Evolutionary conservation across 2,329 filamentous ascomycete genomes (phyloP).

Genomic region (Blumeriella jaapii): DNA sequence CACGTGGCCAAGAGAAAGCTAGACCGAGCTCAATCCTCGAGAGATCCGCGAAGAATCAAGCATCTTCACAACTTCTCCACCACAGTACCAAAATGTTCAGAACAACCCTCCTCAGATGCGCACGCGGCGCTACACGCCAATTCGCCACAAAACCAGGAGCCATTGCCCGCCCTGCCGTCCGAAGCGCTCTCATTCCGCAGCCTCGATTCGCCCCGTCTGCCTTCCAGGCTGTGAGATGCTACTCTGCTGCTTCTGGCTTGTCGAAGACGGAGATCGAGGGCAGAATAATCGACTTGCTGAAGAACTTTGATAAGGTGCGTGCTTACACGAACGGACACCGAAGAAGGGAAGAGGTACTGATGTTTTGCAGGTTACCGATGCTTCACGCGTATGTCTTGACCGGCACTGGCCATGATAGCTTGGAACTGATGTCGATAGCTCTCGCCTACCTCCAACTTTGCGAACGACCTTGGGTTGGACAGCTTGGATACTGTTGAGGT

Average conservation of each 20-base stretch:
- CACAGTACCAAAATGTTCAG: constrained; percentile 65
- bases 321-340: constrained; percentile 1
- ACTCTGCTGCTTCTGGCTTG: constrained; percentile 72
- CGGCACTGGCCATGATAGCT: background rate
- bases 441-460: constrained; percentile 74
- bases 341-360: constrained; percentile 16
- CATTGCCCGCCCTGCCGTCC: constrained; percentile 47
- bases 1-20: constrained; percentile 15
- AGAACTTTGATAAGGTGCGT: constrained; percentile 93
- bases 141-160: constrained; percentile 38
- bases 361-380: constrained; percentile 51
- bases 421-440: constrained; percentile 45
- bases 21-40: constrained; percentile 8
- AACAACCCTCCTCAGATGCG: constrained; percentile 70
- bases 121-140: constrained; percentile 40
- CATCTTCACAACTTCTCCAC: constrained; percentile 11
- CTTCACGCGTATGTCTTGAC: constrained; percentile 41
- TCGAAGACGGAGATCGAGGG: constrained; percentile 78
- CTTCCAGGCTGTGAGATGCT: constrained; percentile 66
- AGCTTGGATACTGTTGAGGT: constrained; percentile 98
- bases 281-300: constrained; percentile 82
- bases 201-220: constrained; percentile 51
- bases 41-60: too few relatives aligned
- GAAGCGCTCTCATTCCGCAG: constrained; percentile 49
- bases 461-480: constrained; percentile 94